Evolutionary conservation across 352 stramenopile species (phyloP), one percentile per base, ranked within the genome.

Genomic region (Globisporangium alternatum): DNA sequence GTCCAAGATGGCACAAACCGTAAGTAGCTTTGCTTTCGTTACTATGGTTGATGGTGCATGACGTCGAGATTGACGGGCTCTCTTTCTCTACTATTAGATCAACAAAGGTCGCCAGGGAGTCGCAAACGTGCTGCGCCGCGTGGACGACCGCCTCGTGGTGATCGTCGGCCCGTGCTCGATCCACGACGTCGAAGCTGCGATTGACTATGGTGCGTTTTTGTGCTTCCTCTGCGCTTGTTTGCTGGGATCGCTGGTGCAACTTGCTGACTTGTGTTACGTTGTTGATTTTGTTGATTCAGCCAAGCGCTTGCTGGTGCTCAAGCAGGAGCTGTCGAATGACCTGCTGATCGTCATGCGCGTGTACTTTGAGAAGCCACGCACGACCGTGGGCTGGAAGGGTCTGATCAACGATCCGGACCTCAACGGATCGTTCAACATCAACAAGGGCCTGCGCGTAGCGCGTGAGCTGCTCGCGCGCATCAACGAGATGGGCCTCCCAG

Each of bases 301-400:
- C n/a, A 58, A 65, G 64, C 78, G 83, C 31, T 78, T 96, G 35
- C 71, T 90, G 52, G 63, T 76, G 37, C 22, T 96, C 6, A 80
- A 81, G 64, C 83, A 93, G 58, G 77, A 90, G 68, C 66, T 97
- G 31, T 79, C 80, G 48, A 80, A 92, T 59, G 89, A 97, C 66
- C 66, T 97, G 60, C 68, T 96, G 37, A 92, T 97, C 61, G 70
- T 97, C 68, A 97, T 97, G 89, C 88, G 89, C 54, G 85, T 95
- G 65, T 97, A 97, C 80, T 97, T 97, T 66, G 89, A 97, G 65
- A 97, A 97, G 71, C 89, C 89, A 28, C 83, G 89, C 48, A 97
- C 89, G 39, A 97, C 89, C 8, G 83, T 97, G 2, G 89, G 89
- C 51, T 97, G 89, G 89, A 97, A 97, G 65, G 89, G 89, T 8